phyloP scores from a whole-genome alignment of 2,329 filamentous ascomycete genomes.

The Stagonosporopsis tanaceti region DNA sequence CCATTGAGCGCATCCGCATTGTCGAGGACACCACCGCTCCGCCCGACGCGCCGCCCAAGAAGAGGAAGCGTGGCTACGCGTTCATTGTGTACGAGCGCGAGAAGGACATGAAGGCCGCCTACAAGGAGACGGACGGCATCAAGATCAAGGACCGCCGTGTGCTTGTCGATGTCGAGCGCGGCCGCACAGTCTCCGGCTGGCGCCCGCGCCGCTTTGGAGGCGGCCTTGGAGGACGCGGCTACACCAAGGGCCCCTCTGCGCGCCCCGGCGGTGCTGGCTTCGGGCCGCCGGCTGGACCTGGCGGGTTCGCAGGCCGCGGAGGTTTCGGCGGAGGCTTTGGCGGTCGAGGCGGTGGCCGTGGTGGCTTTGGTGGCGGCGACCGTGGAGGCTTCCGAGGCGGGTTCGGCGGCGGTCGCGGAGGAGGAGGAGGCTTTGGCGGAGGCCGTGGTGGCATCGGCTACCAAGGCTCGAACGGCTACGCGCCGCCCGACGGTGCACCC shows the following conservation, averaged over 20 bases:
- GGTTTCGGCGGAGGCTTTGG: slow-evolving; percentile 56
- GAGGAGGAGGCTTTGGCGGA: slow-evolving; percentile 50
- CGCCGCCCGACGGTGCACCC: slow-evolving; percentile 57
- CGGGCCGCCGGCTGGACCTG: slow-evolving; percentile 63
- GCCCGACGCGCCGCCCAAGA: slow-evolving; percentile 63
- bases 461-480: slow-evolving; percentile 51
- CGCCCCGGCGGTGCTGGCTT: slow-evolving; percentile 72
- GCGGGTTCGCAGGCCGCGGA: slow-evolving; percentile 60
- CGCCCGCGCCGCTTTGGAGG: slow-evolving; percentile 90
- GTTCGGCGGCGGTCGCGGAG: slow-evolving; percentile 45
- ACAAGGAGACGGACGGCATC: slow-evolving; percentile 87
- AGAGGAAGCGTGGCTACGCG: slow-evolving; percentile 88
- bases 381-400: slow-evolving; percentile 59
- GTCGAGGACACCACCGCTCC: slow-evolving; percentile 78
- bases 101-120: slow-evolving; percentile 98
- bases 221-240: slow-evolving; percentile 88
- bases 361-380: slow-evolving; percentile 51
- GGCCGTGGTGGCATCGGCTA: slow-evolving; percentile 58
- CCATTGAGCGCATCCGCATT: slow-evolving; percentile 93
- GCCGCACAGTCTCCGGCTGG: slow-evolving; percentile 93
- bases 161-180: slow-evolving; percentile 94
- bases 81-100: slow-evolving; percentile 98
- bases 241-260: slow-evolving; percentile 81
- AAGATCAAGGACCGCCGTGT: slow-evolving; percentile 91
- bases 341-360: slow-evolving; percentile 59